Evolutionary conservation across 2,329 filamentous ascomycete genomes (phyloP).

Genomic region (Beauveria bassiana): DNA sequence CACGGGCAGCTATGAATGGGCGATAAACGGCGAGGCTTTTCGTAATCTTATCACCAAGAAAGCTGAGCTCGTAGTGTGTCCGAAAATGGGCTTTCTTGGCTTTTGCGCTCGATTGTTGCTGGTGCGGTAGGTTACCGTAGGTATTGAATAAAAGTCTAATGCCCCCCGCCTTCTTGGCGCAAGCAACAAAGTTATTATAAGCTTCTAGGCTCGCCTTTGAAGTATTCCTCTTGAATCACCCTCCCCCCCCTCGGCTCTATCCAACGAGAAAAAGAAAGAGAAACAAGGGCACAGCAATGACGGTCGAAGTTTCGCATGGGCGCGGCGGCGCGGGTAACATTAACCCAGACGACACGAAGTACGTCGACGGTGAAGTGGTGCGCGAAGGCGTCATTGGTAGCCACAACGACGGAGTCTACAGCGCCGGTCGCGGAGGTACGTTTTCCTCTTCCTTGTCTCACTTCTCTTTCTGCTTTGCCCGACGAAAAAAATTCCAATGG

Average conservation of each 20-base stretch:
- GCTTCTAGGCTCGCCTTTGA: neutral
- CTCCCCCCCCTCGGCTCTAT: too few relatives aligned
- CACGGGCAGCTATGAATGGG: constrained; percentile 1
- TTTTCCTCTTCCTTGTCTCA: neutral
- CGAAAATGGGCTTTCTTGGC: neutral
- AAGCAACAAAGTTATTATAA: neutral
- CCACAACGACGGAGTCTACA: constrained; percentile 51
- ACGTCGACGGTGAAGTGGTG: constrained; percentile 55
- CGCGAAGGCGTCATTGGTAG: constrained; percentile 45
- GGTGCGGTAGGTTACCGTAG: neutral
- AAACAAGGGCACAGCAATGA: constrained; percentile 18
- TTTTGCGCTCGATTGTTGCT: neutral
- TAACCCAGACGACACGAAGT: constrained; percentile 47
- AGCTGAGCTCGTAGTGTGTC: neutral
- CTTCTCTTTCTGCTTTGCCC: neutral
- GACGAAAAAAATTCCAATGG: neutral
- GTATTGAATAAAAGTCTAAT: neutral
- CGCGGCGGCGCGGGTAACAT: constrained; percentile 57
- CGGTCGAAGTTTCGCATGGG: constrained; percentile 49
- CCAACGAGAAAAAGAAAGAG: neutral
- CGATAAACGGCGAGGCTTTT: neutral
- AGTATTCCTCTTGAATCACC: too few relatives aligned
- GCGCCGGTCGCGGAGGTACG: constrained; percentile 51
- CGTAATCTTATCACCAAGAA: constrained; percentile 9
- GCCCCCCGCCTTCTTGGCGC: neutral